These are phyloP conservation scores for Epichloe elymi DNA, from an alignment of 2,329 filamentous ascomycete genomes.

Conservation along the genomic window DNA sequence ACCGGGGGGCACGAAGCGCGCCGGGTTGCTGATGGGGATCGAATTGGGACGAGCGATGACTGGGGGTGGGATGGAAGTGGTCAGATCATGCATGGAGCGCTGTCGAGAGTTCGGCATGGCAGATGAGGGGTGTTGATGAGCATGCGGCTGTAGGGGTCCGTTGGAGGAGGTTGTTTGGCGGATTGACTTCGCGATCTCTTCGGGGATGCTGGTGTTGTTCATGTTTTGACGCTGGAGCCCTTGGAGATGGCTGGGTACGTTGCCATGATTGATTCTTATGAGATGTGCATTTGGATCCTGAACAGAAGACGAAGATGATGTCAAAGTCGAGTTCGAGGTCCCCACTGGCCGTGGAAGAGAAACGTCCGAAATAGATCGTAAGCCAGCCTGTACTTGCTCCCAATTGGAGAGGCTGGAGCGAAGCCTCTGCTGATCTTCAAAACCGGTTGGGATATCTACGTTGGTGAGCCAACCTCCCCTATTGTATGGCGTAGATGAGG, in stretches of 20 bases:
- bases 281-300: not conserved
- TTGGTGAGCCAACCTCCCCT: constrained; percentile 4
- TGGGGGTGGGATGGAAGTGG: not conserved
- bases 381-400: not conserved
- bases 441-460: not conserved
- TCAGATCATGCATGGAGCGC: constrained; percentile 3
- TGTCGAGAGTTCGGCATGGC: not conserved
- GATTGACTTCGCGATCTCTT: not conserved
- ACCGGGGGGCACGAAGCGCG: not conserved
- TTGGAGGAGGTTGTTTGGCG: not conserved
- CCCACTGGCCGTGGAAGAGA: not conserved
- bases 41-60: constrained; percentile 3
- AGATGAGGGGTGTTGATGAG: not conserved
- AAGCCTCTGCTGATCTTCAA: not conserved
- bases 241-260: not conserved
- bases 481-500: not conserved
- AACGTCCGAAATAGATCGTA: not conserved
- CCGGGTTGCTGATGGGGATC: not conserved
- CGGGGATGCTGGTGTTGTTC: not conserved
- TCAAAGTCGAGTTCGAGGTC: too few species aligned
- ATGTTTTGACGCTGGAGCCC: not conserved
- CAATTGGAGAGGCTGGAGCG: not conserved
- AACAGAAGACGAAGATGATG: not conserved
- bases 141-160: not conserved
- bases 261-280: not conserved